phyloP scores from a whole-genome alignment of 2,329 filamentous ascomycete genomes.

The Scleromitrula shiraiana region DNA sequence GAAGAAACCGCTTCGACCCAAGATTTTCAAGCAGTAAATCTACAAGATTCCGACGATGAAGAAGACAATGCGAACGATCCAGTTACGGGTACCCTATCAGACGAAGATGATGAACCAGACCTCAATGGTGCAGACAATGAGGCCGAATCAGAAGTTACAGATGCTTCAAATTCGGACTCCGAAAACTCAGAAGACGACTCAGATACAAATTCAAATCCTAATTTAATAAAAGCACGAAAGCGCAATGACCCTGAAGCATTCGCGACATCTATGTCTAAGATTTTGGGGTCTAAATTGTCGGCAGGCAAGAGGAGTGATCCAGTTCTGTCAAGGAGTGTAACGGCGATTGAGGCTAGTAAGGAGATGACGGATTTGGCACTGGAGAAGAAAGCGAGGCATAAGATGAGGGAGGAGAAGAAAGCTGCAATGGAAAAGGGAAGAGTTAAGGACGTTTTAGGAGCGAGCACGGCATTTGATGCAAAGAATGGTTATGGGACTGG shows the following conservation, averaged over 20 bases:
- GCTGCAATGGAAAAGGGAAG: conserved; percentile 77
- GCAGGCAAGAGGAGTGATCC: conserved; percentile 77
- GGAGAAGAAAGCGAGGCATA: conserved; percentile 71
- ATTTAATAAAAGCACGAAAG: conserved; percentile 55
- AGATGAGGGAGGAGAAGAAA: conserved; percentile 73
- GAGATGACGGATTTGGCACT: conserved; percentile 68
- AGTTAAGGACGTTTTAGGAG: conserved; percentile 74
- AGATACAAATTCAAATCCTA: conserved; percentile 35
- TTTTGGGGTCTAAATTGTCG: conserved; percentile 82
- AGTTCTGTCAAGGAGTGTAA: conserved; percentile 76
- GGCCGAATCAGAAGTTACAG: conserved; percentile 30
- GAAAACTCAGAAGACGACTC: conserved; percentile 26
- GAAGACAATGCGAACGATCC: conserved; percentile 24
- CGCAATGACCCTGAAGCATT: conserved; percentile 89
- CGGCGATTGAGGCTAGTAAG: conserved; percentile 63
- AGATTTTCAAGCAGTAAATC: conserved; percentile 42
- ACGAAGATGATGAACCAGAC: conserved; percentile 21
- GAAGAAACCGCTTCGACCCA: conserved; percentile 29
- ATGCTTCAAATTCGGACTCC: conserved; percentile 32
- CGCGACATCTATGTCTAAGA: conserved; percentile 87
- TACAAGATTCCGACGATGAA: conserved; percentile 34
- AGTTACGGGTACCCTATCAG: conserved; percentile 20
- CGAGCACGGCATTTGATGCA: conserved; percentile 44
- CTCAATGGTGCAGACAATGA: conserved; percentile 13
- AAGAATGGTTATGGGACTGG: conserved; percentile 33